These are phyloP conservation scores for Debaryomyces coudertii DNA, from an alignment of 1,139 yeast species.

Conservation along the genomic window DNA sequence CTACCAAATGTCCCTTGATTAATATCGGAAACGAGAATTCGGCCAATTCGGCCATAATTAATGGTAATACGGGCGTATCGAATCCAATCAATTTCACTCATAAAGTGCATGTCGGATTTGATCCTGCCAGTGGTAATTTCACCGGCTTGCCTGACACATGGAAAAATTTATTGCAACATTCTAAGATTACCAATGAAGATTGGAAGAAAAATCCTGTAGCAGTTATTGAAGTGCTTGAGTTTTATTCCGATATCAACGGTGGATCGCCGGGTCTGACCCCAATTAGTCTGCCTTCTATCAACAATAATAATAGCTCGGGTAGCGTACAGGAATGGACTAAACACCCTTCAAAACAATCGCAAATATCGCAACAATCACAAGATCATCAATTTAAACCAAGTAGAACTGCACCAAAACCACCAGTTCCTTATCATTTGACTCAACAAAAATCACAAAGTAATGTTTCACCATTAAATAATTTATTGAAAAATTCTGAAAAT, in stretches of 20 bases:
- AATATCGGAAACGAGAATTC: conserved; percentile 35
- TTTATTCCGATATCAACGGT: conserved; percentile 59
- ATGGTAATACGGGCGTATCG: conserved; percentile 68
- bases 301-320: conserved; percentile 17
- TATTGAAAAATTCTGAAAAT: conserved; percentile 31
- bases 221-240: conserved; percentile 89
- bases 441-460: conserved; percentile 24
- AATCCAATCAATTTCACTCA: conserved; percentile 80
- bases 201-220: conserved; percentile 85
- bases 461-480: conserved; percentile 40
- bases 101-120: conserved; percentile 65
- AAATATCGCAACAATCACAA: conserved; percentile 17
- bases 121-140: conserved; percentile 69
- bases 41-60: conserved; percentile 19
- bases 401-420: conserved; percentile 50
- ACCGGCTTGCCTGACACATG: conserved; percentile 81
- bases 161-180: conserved; percentile 73
- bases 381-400: conserved; percentile 35
- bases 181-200: conserved; percentile 80
- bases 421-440: conserved; percentile 44
- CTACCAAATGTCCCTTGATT: conserved; percentile 77
- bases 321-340: conserved; percentile 47
- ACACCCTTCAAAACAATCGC: conserved; percentile 31
- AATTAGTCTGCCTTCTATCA: conserved; percentile 24
- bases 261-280: conserved; percentile 40